Conservation (phyloP, 2,329 filamentous ascomycete genomes). For the Botrytis elliptica region DNA sequence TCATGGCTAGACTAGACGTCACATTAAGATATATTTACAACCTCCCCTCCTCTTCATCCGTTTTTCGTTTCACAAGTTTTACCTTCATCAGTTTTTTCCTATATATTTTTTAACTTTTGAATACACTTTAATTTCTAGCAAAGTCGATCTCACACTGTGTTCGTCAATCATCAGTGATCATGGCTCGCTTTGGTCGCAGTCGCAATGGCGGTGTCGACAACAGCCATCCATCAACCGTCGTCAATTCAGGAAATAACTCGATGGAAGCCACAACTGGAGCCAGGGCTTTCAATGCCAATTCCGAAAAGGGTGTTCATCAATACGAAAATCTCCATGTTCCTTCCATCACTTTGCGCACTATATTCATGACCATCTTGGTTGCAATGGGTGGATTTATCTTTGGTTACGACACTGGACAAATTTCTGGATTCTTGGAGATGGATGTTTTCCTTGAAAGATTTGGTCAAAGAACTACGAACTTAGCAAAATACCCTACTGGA, state of each 20-base stretch:
- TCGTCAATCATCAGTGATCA: background rate
- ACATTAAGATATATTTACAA: background rate
- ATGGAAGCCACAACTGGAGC: background rate
- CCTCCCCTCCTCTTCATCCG: background rate
- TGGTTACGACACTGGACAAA: constrained; percentile 42
- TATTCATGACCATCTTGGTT: constrained; percentile 27
- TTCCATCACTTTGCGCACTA: constrained; percentile 22
- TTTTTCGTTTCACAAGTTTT: background rate
- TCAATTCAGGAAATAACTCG: background rate
- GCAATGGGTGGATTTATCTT: constrained; percentile 42
- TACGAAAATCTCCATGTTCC: constrained; percentile 12
- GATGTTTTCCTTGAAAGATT: constrained; percentile 55
- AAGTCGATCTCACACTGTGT: background rate
- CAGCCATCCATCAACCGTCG: background rate
- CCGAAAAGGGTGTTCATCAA: background rate
- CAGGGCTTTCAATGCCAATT: background rate
- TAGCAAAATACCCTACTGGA: constrained; percentile 31
- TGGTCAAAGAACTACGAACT: constrained; percentile 40
- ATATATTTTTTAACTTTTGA: background rate
- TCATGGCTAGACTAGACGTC: background rate
- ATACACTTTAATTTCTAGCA: background rate
- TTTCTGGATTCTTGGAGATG: constrained; percentile 61
- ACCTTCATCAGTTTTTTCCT: background rate
- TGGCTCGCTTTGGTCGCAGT: constrained; percentile 9
- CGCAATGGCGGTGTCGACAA: constrained; percentile 7